Evolutionary conservation across 2,329 filamentous ascomycete genomes (phyloP).

Genomic region (Arthrobotrys sinensis): DNA sequence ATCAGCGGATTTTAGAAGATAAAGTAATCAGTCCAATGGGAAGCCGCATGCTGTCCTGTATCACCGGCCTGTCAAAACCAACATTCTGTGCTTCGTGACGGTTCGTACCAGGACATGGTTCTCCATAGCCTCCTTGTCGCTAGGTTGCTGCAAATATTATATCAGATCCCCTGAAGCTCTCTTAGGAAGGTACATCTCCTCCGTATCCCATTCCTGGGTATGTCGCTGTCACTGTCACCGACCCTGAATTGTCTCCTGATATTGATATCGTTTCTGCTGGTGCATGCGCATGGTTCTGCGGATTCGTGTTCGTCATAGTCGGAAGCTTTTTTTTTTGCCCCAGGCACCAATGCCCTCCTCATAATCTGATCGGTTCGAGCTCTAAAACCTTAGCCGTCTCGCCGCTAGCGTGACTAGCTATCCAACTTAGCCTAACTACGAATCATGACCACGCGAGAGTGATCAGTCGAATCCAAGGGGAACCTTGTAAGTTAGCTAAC

Average conservation of each 20-base stretch:
- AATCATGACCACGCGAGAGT: slow-evolving; percentile 35
- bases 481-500: neutral
- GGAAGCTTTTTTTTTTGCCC: slow-evolving; percentile 23
- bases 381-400: slow-evolving; percentile 45
- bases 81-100: slow-evolving; percentile 8
- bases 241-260: slow-evolving; percentile 1
- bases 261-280: slow-evolving; percentile 15
- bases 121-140: neutral
- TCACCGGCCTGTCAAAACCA: slow-evolving; percentile 45
- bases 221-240: neutral
- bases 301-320: slow-evolving; percentile 26
- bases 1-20: neutral
- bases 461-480: slow-evolving; percentile 12
- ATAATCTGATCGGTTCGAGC: slow-evolving; percentile 15
- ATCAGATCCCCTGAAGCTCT: slow-evolving; percentile 21
- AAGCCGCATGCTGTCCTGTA: slow-evolving; percentile 41
- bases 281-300: neutral
- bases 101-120: neutral
- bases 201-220: neutral
- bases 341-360: slow-evolving; percentile 11
- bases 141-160: slow-evolving; percentile 5
- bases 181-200: slow-evolving; percentile 17
- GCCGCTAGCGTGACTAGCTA: slow-evolving; percentile 24
- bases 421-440: neutral
- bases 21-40: slow-evolving; percentile 12